Evolutionary conservation across 306 rosid species (phyloP).

Genomic region (Begonia masoniana): DNA sequence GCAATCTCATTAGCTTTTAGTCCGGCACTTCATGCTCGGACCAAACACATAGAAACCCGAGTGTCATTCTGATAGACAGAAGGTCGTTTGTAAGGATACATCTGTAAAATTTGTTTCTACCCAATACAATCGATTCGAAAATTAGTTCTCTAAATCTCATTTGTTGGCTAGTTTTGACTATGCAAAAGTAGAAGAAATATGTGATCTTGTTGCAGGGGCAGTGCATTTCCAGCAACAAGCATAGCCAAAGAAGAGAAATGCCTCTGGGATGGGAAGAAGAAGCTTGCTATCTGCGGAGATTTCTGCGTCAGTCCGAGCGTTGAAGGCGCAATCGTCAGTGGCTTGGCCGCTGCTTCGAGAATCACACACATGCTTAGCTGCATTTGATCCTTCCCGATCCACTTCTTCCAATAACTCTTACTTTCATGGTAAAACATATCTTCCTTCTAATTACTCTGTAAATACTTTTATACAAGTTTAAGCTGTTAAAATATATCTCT

Average conservation of each 20-base stretch:
- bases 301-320: constrained; percentile 79
- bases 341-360: constrained; percentile 72
- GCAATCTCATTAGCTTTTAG: too few relatives aligned
- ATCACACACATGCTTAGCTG: constrained; percentile 32
- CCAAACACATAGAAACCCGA: too few relatives aligned
- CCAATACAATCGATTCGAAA: too few relatives aligned
- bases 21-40: too few relatives aligned
- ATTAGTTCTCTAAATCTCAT: neutral
- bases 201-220: constrained; percentile 47
- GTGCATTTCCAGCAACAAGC: constrained; percentile 77
- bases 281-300: constrained; percentile 74
- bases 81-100: too few relatives aligned
- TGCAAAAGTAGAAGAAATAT: neutral
- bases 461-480: too few relatives aligned
- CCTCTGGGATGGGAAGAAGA: constrained; percentile 68
- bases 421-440: neutral
- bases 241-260: constrained; percentile 64
- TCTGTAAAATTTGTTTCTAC: too few relatives aligned
- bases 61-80: too few relatives aligned
- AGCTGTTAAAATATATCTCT: too few relatives aligned
- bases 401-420: too few relatives aligned
- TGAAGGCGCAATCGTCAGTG: constrained; percentile 83
- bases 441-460: too few relatives aligned
- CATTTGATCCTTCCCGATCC: too few relatives aligned
- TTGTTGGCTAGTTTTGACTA: neutral